Evolutionary conservation across 31 red algal species (phyloP).

Genomic region (Endocladia muricata): DNA sequence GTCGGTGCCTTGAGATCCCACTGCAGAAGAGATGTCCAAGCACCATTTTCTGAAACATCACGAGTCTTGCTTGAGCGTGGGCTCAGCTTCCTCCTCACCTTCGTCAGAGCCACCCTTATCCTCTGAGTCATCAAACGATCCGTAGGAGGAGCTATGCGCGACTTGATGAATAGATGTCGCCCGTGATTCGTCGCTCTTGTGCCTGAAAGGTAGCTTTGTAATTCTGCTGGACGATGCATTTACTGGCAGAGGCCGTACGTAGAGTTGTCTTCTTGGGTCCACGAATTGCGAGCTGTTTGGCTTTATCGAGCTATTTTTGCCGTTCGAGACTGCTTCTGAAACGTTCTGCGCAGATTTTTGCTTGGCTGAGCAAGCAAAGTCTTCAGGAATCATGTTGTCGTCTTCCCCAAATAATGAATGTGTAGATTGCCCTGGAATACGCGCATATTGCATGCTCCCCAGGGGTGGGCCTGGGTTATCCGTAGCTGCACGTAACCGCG

Average conservation of each 20-base stretch:
- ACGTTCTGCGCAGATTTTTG: background rate
- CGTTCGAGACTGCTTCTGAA: background rate
- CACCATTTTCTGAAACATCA: too few relatives aligned
- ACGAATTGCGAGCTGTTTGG: background rate
- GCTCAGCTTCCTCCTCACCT: background rate
- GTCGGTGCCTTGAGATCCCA: too few relatives aligned
- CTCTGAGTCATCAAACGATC: background rate
- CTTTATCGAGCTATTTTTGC: background rate
- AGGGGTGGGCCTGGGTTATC: background rate
- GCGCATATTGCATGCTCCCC: slow-evolving; percentile 37
- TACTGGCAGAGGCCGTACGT: slow-evolving; percentile 41
- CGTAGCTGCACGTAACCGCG: background rate
- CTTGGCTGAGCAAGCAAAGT: slow-evolving; percentile 8
- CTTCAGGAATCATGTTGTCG: slow-evolving; percentile 44
- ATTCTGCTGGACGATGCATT: slow-evolving; percentile 21
- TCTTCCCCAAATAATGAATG: slow-evolving; percentile 50
- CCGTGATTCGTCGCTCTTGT: background rate
- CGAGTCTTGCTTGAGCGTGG: too few relatives aligned
- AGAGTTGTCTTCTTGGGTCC: background rate
- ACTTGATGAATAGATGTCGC: background rate
- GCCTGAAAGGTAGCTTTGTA: slow-evolving; percentile 10
- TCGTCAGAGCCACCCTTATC: background rate
- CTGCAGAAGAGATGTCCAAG: too few relatives aligned
- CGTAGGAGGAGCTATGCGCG: background rate
- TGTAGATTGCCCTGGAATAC: slow-evolving; percentile 35